Evolutionary conservation across 768 basidiomycete species (phyloP).

Genomic region (Cyathus striatus): DNA sequence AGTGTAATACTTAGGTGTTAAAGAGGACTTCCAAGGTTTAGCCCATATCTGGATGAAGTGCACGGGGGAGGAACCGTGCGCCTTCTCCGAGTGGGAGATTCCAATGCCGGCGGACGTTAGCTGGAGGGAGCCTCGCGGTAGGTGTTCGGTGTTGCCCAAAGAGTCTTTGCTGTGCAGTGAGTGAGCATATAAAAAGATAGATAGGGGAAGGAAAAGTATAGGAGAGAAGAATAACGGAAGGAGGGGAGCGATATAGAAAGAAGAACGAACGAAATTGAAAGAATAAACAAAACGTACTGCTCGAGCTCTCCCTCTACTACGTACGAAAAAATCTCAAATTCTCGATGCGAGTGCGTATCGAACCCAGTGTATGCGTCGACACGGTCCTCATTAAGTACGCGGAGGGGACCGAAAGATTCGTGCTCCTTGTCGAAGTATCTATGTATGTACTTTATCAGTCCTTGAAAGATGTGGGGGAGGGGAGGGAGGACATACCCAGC

Average conservation of each 20-base stretch:
- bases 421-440: conserved; percentile 61
- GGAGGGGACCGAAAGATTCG: conserved; percentile 64
- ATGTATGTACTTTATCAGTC: neutral
- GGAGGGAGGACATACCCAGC: conserved; percentile 41
- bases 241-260: neutral
- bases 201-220: neutral
- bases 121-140: conserved; percentile 86
- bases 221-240: too few species aligned
- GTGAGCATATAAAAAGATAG: neutral
- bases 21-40: conserved; percentile 32
- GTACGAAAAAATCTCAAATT: conserved; percentile 92
- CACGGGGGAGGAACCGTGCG: conserved; percentile 33
- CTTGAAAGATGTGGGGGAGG: conserved; percentile 12
- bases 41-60: conserved; percentile 56
- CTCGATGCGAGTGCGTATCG: conserved; percentile 76
- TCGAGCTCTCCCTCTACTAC: conserved; percentile 74
- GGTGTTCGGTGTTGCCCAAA: conserved; percentile 86
- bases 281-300: conserved; percentile 51
- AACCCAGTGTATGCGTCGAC: conserved; percentile 75
- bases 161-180: conserved; percentile 64
- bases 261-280: neutral
- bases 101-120: conserved; percentile 92
- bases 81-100: conserved; percentile 72
- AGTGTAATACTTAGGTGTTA: conserved; percentile 81
- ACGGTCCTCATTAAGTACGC: conserved; percentile 94